Percentiles rank a stretch among this genome's conserved stretches.
Conservation (phyloP, 1,139 yeast species). For the Sugiyamaella grinbergsii region DNA sequence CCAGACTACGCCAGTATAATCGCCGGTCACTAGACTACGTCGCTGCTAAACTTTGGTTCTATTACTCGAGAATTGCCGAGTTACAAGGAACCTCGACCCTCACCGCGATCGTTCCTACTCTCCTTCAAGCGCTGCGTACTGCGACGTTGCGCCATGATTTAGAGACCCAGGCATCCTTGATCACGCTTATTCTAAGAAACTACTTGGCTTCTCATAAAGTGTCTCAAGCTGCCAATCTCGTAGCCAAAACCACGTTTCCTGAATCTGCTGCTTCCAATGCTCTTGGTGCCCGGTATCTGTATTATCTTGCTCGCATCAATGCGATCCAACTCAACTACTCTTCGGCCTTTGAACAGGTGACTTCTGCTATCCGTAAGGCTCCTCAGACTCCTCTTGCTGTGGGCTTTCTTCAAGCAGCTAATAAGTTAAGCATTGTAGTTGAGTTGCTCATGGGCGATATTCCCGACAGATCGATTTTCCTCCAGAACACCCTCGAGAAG, state of each 20-base stretch:
- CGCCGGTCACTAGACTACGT: slow-evolving; percentile 83
- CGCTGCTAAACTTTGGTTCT: slow-evolving; percentile 92
- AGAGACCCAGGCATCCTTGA: slow-evolving; percentile 86
- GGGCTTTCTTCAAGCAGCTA: slow-evolving; percentile 89
- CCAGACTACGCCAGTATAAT: slow-evolving; percentile 63
- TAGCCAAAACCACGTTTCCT: slow-evolving; percentile 88
- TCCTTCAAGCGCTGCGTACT: slow-evolving; percentile 77
- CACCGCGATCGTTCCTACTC: slow-evolving; percentile 62
- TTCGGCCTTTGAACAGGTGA: slow-evolving; percentile 83
- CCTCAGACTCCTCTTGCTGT: slow-evolving; percentile 85
- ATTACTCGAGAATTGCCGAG: slow-evolving; percentile 79
- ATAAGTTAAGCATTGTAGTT: slow-evolving; percentile 83
- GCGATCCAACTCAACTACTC: slow-evolving; percentile 94
- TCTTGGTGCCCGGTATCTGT: slow-evolving; percentile 86
- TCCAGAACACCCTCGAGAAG: slow-evolving; percentile 58
- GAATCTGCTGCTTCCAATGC: slow-evolving; percentile 85
- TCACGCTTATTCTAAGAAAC: slow-evolving; percentile 80
- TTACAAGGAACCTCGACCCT: slow-evolving; percentile 50
- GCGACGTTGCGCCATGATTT: slow-evolving; percentile 90
- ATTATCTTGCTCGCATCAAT: slow-evolving; percentile 83
- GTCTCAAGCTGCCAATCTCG: slow-evolving; percentile 84
- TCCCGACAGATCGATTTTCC: slow-evolving; percentile 86
- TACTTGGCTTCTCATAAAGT: slow-evolving; percentile 79
- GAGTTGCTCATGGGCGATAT: slow-evolving; percentile 96
- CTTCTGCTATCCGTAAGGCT: slow-evolving; percentile 94